These are phyloP conservation scores for Fermentozyma sake DNA, from an alignment of 1,139 yeast genomes.

Conservation along the genomic window DNA sequence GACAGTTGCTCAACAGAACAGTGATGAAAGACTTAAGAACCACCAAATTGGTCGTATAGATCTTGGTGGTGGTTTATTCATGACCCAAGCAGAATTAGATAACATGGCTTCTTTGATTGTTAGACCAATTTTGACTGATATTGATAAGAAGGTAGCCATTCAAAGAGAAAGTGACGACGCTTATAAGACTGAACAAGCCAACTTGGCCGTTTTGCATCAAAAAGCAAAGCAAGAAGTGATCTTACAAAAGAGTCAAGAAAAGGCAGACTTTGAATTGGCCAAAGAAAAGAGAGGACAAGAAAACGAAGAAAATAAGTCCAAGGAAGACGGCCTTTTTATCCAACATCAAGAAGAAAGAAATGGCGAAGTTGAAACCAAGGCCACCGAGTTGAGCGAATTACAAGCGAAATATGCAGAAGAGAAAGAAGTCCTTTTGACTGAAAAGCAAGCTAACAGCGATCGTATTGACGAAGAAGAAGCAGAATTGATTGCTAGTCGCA, in stretches of 20 bases:
- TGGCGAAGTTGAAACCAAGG: constrained; percentile 33
- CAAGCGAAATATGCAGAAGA: constrained; percentile 32
- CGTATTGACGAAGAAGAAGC: constrained; percentile 41
- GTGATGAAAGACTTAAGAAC: constrained; percentile 49
- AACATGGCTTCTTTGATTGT: constrained; percentile 80
- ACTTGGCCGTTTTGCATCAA: constrained; percentile 29
- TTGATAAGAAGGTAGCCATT: constrained; percentile 62
- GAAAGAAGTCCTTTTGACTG: constrained; percentile 33
- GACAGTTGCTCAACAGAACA: constrained; percentile 66
- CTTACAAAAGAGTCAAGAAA: constrained; percentile 46
- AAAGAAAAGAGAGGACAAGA: constrained; percentile 33
- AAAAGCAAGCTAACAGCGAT: constrained; percentile 39
- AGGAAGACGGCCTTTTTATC: constrained; percentile 34
- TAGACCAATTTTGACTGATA: constrained; percentile 78
- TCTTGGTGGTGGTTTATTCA: constrained; percentile 85
- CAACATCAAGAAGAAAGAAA: constrained; percentile 31
- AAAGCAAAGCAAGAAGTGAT: constrained; percentile 49
- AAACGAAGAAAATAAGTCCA: constrained; percentile 37
- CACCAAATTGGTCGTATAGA: constrained; percentile 56
- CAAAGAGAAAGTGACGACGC: constrained; percentile 63
- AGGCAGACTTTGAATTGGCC: constrained; percentile 34
- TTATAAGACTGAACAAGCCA: constrained; percentile 27
- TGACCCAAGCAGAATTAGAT: constrained; percentile 73
- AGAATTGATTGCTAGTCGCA: constrained; percentile 35
- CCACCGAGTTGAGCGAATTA: constrained; percentile 31